phyloP scores from a whole-genome alignment of 176 grass and related monocot species.

The Cenchrus purpureus region DNA sequence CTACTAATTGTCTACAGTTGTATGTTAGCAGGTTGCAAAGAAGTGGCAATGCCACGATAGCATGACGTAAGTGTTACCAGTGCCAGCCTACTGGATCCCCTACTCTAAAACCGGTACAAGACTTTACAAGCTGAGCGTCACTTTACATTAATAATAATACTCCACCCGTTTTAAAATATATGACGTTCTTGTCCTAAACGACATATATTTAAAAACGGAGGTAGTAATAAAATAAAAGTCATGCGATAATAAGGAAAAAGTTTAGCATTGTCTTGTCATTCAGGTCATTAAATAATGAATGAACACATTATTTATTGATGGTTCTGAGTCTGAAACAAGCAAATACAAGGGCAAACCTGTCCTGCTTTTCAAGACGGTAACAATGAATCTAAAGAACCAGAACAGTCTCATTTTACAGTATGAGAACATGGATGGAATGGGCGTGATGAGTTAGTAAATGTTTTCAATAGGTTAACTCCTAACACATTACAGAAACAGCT shows the following conservation, averaged over 20 bases:
- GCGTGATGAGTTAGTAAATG: slow-evolving; percentile 1
- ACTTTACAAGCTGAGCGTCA: neutral
- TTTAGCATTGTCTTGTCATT: neutral
- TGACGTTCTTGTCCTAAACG: too few relatives aligned
- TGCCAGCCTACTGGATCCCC: neutral
- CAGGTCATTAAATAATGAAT: neutral
- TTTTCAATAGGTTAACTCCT: slow-evolving; percentile 9
- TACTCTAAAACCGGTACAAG: too few relatives aligned
- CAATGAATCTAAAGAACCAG: neutral
- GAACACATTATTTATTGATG: neutral
- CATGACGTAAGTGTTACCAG: neutral
- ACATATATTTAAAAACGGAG: too few relatives aligned
- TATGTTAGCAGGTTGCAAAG: neutral
- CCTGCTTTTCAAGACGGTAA: neutral
- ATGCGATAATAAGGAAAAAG: neutral
- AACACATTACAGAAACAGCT: slow-evolving; percentile 7
- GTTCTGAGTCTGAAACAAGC: neutral
- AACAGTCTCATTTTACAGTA: neutral
- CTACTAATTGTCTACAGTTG: neutral
- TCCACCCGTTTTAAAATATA: too few relatives aligned
- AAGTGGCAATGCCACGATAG: neutral
- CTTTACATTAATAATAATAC: neutral
- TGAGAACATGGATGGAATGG: neutral
- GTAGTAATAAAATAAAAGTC: too few relatives aligned
- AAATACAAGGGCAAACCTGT: neutral